Percentiles rank a stretch among this genome's conserved stretches.
Evolutionary conservation across 208 protist species (phyloP).

Genomic region (Acanthamoeba healyi): DNA sequence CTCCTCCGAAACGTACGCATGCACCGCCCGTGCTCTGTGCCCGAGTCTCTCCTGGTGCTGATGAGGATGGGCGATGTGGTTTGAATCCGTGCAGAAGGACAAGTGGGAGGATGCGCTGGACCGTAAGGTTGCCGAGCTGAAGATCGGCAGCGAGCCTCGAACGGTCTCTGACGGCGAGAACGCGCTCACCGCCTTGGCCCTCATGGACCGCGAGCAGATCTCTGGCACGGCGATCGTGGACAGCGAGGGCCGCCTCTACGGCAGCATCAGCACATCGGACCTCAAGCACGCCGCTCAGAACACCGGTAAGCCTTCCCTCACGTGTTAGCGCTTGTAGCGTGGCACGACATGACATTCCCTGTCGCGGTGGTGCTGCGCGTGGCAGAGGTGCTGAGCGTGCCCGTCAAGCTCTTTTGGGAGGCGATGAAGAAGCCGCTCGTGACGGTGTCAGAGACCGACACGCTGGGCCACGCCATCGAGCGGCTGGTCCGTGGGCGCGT

Average conservation of each 20-base stretch:
- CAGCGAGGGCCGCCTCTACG: background rate
- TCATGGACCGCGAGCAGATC: conserved; percentile 46
- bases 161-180: background rate
- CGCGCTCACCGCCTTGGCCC: background rate
- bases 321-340: background rate
- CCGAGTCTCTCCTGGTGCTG: no score
- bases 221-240: conserved; percentile 32
- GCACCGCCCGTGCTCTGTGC: background rate
- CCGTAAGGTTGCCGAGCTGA: background rate
- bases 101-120: background rate
- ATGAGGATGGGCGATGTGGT: no score
- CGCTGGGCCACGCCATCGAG: conserved; percentile 1
- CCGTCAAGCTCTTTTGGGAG: conserved; percentile 35
- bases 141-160: background rate
- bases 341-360: background rate
- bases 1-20: background rate
- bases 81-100: conserved; percentile 6
- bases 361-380: background rate
- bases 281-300: conserved; percentile 37
- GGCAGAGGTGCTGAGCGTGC: conserved; percentile 6
- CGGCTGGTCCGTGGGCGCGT: background rate
- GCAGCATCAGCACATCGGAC: conserved; percentile 52
- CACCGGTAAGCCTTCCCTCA: background rate
- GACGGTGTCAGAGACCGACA: background rate
- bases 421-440: conserved; percentile 21